Conservation (phyloP, 805 yeast species). For the Candida arabinofermentans region DNA sequence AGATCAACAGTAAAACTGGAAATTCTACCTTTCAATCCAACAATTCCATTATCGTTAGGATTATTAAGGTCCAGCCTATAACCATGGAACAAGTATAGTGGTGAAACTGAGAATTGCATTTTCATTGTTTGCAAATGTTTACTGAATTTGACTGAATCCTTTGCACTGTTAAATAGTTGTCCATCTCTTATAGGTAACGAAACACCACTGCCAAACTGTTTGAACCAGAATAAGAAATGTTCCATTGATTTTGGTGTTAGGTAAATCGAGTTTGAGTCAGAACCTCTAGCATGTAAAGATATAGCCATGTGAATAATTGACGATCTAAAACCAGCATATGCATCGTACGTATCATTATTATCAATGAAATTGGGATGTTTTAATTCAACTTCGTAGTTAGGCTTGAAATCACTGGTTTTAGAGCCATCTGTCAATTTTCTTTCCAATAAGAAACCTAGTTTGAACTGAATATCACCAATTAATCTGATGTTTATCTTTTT, state of each 20-base stretch:
- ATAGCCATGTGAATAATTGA: constrained; percentile 71
- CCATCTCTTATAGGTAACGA: constrained; percentile 79
- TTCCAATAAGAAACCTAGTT: constrained; percentile 56
- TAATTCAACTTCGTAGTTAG: constrained; percentile 55
- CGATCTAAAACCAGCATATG: constrained; percentile 73
- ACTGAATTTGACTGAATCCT: constrained; percentile 64
- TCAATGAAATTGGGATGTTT: constrained; percentile 48
- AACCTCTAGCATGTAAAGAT: constrained; percentile 29
- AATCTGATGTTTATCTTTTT: constrained; percentile 56
- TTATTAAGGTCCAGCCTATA: constrained; percentile 48
- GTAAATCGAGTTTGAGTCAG: constrained; percentile 63
- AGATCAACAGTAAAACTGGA: constrained; percentile 53
- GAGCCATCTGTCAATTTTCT: constrained; percentile 33
- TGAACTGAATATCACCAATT: constrained; percentile 57
- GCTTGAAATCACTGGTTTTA: constrained; percentile 41
- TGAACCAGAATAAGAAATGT: constrained; percentile 81
- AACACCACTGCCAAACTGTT: constrained; percentile 68
- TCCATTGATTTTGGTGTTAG: constrained; percentile 61
- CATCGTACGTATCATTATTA: constrained; percentile 59
- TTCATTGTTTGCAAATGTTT: constrained; percentile 70
- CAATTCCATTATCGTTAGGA: constrained; percentile 38
- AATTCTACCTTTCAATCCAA: constrained; percentile 67
- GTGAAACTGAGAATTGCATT: constrained; percentile 66
- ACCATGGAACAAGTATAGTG: constrained; percentile 69
- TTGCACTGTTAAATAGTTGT: constrained; percentile 52